Conservation (phyloP, 2,329 filamentous ascomycete genomes). For the Colletotrichum lupini region DNA sequence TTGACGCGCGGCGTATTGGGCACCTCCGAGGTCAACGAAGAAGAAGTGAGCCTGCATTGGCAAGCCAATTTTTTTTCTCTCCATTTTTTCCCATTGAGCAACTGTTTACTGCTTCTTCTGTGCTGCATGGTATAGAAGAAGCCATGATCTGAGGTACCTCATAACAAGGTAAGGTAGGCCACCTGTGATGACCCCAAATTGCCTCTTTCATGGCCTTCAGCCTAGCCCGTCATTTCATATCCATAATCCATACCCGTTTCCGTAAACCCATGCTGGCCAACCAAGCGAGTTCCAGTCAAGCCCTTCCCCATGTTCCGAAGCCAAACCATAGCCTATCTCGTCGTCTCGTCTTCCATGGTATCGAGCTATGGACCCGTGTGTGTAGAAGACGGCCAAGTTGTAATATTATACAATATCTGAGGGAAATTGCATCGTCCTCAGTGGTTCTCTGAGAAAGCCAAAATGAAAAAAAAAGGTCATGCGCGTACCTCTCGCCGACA, state of each 20-base stretch:
- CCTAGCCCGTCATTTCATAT: background rate
- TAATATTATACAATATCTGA: background rate
- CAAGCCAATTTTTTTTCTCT: too few relatives aligned
- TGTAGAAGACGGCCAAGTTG: background rate
- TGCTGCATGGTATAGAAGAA: background rate
- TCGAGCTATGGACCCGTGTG: background rate
- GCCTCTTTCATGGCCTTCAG: background rate
- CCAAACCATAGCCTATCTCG: background rate
- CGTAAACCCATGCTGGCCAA: background rate
- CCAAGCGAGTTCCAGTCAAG: slow-evolving; percentile 11
- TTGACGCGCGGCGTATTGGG: background rate
- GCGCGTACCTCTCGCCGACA: background rate
- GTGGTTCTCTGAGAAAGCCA: background rate
- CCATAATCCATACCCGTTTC: background rate
- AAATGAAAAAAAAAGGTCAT: background rate
- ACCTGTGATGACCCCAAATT: background rate
- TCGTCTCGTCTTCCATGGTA: background rate
- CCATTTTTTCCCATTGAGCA: background rate
- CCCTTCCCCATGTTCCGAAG: background rate
- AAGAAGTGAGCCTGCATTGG: background rate
- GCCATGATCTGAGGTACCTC: too few relatives aligned
- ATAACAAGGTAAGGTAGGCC: too few relatives aligned
- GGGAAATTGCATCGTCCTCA: background rate
- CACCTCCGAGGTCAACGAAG: too few relatives aligned
- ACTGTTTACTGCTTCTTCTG: background rate